phyloP scores from a whole-genome alignment of 2,329 filamentous ascomycete species.

The Diaporthe destruens region DNA sequence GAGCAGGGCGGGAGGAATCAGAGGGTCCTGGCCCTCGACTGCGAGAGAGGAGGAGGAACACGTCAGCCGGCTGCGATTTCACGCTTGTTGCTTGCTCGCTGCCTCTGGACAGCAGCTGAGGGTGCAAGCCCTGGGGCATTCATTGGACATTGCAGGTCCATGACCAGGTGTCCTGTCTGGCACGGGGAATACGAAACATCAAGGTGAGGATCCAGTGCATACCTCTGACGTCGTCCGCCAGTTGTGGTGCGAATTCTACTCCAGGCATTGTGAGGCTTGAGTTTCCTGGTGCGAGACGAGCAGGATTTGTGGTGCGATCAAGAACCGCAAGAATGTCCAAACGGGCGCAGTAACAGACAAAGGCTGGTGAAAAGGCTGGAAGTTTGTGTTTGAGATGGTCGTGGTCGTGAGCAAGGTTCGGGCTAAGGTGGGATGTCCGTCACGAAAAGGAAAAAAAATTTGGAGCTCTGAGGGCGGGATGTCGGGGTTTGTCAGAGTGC shows the following conservation, averaged over 20 bases:
- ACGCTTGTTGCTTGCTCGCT: not conserved
- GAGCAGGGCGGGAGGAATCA: conserved; percentile 90
- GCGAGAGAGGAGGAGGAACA: conserved; percentile 44
- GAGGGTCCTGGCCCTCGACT: conserved; percentile 95
- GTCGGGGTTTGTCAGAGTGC: conserved; percentile 36
- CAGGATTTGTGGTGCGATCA: conserved; percentile 26
- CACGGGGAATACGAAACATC: conserved; percentile 1
- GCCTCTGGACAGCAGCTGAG: not conserved
- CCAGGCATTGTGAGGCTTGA: conserved; percentile 54
- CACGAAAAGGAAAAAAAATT: conserved; percentile 33
- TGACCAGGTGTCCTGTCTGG: not conserved
- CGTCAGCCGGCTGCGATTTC: conserved; percentile 45
- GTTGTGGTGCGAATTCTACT: conserved; percentile 55
- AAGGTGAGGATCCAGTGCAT: conserved; percentile 27
- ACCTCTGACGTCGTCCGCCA: conserved; percentile 60
- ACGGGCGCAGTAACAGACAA: conserved; percentile 13
- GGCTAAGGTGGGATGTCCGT: conserved; percentile 22
- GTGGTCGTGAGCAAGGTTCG: not conserved
- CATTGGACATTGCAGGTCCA: conserved; percentile 6
- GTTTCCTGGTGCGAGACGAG: conserved; percentile 28
- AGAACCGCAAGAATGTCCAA: not conserved
- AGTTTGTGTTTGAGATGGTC: not conserved
- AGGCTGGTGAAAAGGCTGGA: conserved; percentile 13
- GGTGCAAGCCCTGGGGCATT: not conserved
- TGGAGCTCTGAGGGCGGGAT: conserved; percentile 24